phyloP scores from a whole-genome alignment of 2,329 filamentous ascomycete genomes.

The Macrophomina pseudophaseolina region DNA sequence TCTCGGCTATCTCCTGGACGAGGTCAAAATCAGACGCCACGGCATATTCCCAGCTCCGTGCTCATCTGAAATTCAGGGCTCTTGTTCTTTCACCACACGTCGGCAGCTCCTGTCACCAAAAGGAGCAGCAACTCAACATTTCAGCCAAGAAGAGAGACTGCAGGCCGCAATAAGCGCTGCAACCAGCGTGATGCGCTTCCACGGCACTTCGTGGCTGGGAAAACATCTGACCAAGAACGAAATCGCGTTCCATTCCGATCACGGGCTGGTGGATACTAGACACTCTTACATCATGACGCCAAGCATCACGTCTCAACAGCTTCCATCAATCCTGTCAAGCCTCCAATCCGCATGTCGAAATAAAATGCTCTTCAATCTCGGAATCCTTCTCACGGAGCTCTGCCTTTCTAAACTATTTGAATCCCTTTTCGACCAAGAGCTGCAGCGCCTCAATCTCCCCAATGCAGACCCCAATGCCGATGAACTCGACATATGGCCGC shows the following conservation, averaged over 20 bases:
- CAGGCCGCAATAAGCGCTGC: neutral
- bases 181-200: neutral
- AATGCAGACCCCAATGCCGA: neutral
- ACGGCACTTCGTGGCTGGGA: neutral
- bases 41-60: neutral
- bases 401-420: neutral
- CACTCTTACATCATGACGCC: neutral
- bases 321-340: too few species aligned
- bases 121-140: neutral
- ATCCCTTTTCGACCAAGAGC: neutral
- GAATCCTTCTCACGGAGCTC: neutral
- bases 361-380: neutral
- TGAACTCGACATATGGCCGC: neutral
- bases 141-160: neutral
- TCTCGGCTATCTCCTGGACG: neutral
- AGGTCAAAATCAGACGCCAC: neutral
- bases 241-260: neutral
- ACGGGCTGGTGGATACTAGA: too few species aligned
- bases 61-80: neutral
- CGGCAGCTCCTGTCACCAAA: neutral
- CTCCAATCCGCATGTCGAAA: neutral
- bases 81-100: neutral
- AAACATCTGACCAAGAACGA: neutral
- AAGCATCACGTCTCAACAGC: neutral
- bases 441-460: too few species aligned